A percentile compares a stretch with the other conserved stretches of the same genome.
These are phyloP conservation scores for Carallia pectinifolia DNA, from an alignment of 345 rosid genomes.

Conservation along the genomic window DNA sequence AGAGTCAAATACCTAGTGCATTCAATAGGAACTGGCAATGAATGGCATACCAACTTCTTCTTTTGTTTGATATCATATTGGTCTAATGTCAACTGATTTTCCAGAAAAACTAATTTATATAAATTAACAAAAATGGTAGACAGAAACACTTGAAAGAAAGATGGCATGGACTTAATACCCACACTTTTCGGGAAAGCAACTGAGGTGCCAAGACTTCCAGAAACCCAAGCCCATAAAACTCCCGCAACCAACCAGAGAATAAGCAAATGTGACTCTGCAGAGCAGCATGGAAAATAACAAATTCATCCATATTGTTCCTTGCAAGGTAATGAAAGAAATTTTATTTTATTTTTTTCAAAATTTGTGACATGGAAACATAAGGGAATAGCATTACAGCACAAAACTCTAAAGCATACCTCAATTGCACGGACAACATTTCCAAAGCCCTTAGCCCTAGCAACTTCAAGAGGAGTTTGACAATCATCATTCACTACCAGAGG, in stretches of 20 bases:
- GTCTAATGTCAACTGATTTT: no score
- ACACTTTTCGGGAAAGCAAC: conserved; percentile 86
- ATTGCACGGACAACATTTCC: conserved; percentile 71
- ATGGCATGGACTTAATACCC: conserved; percentile 32
- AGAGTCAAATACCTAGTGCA: neutral
- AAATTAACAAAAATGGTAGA: neutral
- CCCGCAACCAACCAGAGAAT: conserved; percentile 96
- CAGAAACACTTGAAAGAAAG: conserved; percentile 6
- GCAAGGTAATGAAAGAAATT: conserved; percentile 4
- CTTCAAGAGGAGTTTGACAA: conserved; percentile 83
- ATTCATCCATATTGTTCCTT: neutral
- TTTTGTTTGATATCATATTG: no score
- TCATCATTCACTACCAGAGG: conserved; percentile 81
- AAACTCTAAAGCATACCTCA: conserved; percentile 52
- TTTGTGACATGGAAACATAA: neutral
- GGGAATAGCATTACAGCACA: neutral
- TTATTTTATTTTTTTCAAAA: neutral
- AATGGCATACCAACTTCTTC: no score
- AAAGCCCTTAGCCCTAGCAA: conserved; percentile 81
- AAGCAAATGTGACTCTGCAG: conserved; percentile 71
- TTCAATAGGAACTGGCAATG: no score
- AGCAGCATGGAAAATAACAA: conserved; percentile 1
- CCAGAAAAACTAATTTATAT: no score
- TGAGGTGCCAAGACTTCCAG: conserved; percentile 83
- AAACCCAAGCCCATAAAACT: conserved; percentile 79